Evolutionary conservation across 2,329 filamentous ascomycete genomes (phyloP).

Genomic region (Boeremia lycopersici): DNA sequence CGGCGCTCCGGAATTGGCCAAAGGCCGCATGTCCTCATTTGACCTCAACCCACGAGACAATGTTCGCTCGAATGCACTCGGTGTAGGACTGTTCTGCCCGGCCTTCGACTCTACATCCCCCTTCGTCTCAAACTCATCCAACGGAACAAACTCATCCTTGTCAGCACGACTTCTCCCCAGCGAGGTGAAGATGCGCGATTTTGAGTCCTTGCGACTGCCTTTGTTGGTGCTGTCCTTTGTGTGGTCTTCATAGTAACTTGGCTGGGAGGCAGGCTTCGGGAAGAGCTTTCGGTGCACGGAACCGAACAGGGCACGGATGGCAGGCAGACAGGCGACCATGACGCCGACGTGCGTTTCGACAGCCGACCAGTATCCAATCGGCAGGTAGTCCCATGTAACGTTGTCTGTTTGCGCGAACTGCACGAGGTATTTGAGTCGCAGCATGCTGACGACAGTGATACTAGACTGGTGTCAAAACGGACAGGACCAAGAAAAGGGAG

Average conservation of each 20-base stretch:
- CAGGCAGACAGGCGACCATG: slow-evolving; percentile 35
- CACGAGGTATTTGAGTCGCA: slow-evolving; percentile 52
- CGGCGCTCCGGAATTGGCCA: not conserved
- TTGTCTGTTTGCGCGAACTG: slow-evolving; percentile 52
- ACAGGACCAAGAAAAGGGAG: not conserved
- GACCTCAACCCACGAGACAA: not conserved
- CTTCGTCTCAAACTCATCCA: not conserved
- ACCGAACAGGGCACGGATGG: not conserved
- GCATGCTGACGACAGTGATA: slow-evolving; percentile 53
- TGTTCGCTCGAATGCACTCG: not conserved
- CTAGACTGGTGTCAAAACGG: slow-evolving; percentile 27
- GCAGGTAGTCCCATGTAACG: slow-evolving; percentile 44
- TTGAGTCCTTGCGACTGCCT: not conserved
- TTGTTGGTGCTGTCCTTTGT: slow-evolving; percentile 1
- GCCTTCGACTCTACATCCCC: not conserved
- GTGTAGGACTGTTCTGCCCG: not conserved
- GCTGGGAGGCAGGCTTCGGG: not conserved
- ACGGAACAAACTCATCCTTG: not conserved
- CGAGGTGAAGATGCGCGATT: slow-evolving; percentile 2
- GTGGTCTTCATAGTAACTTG: slow-evolving; percentile 5
- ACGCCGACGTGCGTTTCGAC: slow-evolving; percentile 37
- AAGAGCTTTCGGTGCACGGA: not conserved
- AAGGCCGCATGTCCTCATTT: not conserved
- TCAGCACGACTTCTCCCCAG: not conserved
- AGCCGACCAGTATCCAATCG: slow-evolving; percentile 36